A percentile compares a stretch with the other conserved stretches of the same genome.
These are phyloP conservation scores for Pelargonium fulgidum DNA, from an alignment of 441 rosid species.

Conservation along the genomic window DNA sequence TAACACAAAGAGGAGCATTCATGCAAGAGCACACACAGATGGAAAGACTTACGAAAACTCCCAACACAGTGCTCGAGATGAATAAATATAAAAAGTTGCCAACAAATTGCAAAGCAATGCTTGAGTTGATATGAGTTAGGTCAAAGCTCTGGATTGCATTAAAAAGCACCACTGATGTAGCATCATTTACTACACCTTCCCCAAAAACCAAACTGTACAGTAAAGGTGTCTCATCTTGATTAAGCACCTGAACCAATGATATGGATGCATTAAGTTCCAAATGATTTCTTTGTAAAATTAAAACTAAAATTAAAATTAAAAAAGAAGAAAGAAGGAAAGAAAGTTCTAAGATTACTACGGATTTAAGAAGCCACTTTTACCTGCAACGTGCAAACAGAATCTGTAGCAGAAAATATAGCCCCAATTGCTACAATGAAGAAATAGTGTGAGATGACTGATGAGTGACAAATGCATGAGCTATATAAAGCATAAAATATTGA, in stretches of 20 bases:
- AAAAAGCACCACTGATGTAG: constrained; percentile 93
- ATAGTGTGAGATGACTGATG: neutral
- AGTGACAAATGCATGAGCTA: neutral
- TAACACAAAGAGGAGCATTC: neutral
- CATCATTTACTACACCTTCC: constrained; percentile 95
- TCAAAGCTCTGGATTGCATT: constrained; percentile 94
- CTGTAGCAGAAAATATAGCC: constrained; percentile 91
- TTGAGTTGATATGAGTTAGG: constrained; percentile 45
- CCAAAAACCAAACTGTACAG: constrained; percentile 93
- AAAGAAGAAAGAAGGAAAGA: constrained; percentile 9
- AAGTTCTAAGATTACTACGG: constrained; percentile 3
- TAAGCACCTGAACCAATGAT: constrained; percentile 52
- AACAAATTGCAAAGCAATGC: constrained; percentile 50
- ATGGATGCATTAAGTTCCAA: neutral
- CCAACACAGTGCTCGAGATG: constrained; percentile 70
- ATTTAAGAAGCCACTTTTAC: constrained; percentile 26
- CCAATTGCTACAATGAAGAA: constrained; percentile 59
- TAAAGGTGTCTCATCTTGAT: constrained; percentile 91
- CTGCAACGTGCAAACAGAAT: constrained; percentile 96
- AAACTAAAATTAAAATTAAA: constrained; percentile 6
- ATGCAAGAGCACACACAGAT: constrained; percentile 9
- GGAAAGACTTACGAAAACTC: constrained; percentile 57
- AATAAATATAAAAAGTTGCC: constrained; percentile 75
- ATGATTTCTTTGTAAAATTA: neutral
- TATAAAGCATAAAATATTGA: neutral